These are phyloP conservation scores for Microascus cirrosus DNA, from an alignment of 2,329 filamentous ascomycete genomes.

Conservation along the genomic window DNA sequence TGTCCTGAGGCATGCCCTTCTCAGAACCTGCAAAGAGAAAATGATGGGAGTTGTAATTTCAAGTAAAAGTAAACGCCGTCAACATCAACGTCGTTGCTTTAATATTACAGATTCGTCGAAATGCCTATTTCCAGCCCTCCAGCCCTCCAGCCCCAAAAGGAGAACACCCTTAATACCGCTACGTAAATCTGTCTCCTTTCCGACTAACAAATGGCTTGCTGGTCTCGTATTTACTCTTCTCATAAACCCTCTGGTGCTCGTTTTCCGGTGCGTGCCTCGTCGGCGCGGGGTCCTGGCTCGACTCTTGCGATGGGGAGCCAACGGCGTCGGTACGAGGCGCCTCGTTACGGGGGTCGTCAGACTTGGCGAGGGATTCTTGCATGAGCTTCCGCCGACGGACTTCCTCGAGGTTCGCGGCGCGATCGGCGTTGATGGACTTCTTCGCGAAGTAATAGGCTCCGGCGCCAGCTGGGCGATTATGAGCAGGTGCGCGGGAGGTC, in stretches of 20 bases:
- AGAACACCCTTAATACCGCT: slow-evolving; percentile 7
- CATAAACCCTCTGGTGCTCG: slow-evolving; percentile 52
- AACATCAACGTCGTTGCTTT: not conserved
- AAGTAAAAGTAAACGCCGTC: not conserved
- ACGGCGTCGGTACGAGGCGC: slow-evolving; percentile 45
- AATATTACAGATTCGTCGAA: not conserved
- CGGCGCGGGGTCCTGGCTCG: slow-evolving; percentile 69
- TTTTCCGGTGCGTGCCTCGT: slow-evolving; percentile 69
- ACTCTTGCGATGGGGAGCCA: slow-evolving; percentile 60
- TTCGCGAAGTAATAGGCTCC: slow-evolving; percentile 96
- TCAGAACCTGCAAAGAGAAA: no score
- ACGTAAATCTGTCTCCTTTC: slow-evolving; percentile 80
- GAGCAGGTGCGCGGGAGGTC: slow-evolving; percentile 2
- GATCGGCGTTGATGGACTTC: slow-evolving; percentile 84
- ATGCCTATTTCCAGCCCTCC: not conserved
- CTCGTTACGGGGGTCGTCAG: slow-evolving; percentile 24
- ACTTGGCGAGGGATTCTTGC: slow-evolving; percentile 14
- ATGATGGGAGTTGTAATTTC: no score
- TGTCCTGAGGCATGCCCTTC: no score
- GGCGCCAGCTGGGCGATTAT: slow-evolving; percentile 55
- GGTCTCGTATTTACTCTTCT: slow-evolving; percentile 89
- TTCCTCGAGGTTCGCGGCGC: slow-evolving; percentile 59
- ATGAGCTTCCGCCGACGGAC: slow-evolving; percentile 52
- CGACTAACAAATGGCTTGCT: slow-evolving; percentile 61
- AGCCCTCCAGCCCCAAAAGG: not conserved